A percentile compares a stretch with the other conserved stretches of the same genome.
Evolutionary conservation across 805 yeast species (phyloP).

Genomic region (Teunomyces cretensis): DNA sequence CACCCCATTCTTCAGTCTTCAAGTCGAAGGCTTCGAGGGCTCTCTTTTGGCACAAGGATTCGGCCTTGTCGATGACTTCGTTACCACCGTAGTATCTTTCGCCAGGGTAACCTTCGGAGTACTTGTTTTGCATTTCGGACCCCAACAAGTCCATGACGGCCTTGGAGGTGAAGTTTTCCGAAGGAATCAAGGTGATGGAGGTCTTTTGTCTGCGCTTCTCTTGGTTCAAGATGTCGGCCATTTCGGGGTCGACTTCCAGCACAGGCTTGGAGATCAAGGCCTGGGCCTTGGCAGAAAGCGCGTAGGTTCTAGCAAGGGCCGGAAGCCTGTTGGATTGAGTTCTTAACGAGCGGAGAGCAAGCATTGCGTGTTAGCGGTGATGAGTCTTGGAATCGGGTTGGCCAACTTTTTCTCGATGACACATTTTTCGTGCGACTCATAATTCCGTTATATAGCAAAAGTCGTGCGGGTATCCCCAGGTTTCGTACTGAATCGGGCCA

Average conservation of each 20-base stretch:
- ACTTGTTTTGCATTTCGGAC: conserved; percentile 97
- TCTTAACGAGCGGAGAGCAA: conserved; percentile 30
- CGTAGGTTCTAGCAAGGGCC: conserved; percentile 43
- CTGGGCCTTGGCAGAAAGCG: conserved; percentile 65
- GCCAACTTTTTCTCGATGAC: conserved; percentile 4
- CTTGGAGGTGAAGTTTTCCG: conserved; percentile 95
- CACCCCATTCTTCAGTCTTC: conserved; percentile 89
- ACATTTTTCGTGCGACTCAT: background rate
- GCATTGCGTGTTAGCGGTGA: conserved; percentile 17
- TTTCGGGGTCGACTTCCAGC: conserved; percentile 74
- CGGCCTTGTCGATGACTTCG: conserved; percentile 94
- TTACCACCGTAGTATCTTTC: conserved; percentile 99
- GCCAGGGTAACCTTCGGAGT: conserved; percentile 99
- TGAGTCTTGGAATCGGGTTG: background rate
- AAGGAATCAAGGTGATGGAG: conserved; percentile 91
- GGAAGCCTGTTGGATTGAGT: conserved; percentile 15
- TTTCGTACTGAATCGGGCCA: background rate
- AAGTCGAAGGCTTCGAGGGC: conserved; percentile 88
- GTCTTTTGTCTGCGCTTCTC: conserved; percentile 91
- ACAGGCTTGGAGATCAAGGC: conserved; percentile 63
- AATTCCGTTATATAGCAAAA: background rate
- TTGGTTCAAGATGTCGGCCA: conserved; percentile 66
- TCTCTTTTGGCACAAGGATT: conserved; percentile 87
- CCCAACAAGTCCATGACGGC: conserved; percentile 97
- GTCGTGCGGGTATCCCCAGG: conserved; percentile 4